Evolutionary conservation across 2,329 filamentous ascomycete species (phyloP).

Genomic region (Beauveria sp.): DNA sequence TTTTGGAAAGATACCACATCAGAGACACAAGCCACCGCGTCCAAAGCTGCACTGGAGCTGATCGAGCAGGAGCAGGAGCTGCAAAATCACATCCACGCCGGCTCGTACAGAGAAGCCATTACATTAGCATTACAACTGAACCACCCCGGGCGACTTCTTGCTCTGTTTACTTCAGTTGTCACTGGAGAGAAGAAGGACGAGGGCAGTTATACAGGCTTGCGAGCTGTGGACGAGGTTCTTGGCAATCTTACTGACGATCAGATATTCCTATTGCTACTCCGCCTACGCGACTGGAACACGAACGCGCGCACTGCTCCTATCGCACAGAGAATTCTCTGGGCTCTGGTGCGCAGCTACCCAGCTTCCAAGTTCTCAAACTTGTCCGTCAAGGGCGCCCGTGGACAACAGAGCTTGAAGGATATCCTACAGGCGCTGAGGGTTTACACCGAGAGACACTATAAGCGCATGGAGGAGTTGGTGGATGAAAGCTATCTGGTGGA

Average conservation of each 20-base stretch:
- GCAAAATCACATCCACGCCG: conserved; percentile 82
- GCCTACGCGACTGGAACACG: conserved; percentile 94
- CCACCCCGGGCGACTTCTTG: conserved; percentile 79
- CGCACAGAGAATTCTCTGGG: conserved; percentile 76
- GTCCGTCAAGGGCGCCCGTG: conserved; percentile 49
- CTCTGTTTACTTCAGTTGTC: conserved; percentile 75
- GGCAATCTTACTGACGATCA: conserved; percentile 75
- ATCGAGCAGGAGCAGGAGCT: conserved; percentile 93
- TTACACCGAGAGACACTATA: conserved; percentile 91
- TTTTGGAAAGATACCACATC: conserved; percentile 93
- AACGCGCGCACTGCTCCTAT: conserved; percentile 81
- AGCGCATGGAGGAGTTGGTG: conserved; percentile 77
- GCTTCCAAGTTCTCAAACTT: conserved; percentile 68
- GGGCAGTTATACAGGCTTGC: conserved; percentile 56
- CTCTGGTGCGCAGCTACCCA: conserved; percentile 73
- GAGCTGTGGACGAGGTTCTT: conserved; percentile 75
- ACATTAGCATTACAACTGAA: conserved; percentile 87
- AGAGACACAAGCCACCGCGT: conserved; percentile 66
- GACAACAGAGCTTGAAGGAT: conserved; percentile 66
- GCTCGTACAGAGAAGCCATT: conserved; percentile 88
- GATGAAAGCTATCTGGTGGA: conserved; percentile 94
- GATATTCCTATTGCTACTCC: conserved; percentile 71
- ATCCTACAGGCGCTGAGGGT: conserved; percentile 79
- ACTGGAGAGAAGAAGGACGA: conserved; percentile 51
- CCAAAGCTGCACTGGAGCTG: conserved; percentile 65